These are phyloP conservation scores for Leptographium lundbergii DNA, from an alignment of 2,329 filamentous ascomycete species.

Conservation along the genomic window DNA sequence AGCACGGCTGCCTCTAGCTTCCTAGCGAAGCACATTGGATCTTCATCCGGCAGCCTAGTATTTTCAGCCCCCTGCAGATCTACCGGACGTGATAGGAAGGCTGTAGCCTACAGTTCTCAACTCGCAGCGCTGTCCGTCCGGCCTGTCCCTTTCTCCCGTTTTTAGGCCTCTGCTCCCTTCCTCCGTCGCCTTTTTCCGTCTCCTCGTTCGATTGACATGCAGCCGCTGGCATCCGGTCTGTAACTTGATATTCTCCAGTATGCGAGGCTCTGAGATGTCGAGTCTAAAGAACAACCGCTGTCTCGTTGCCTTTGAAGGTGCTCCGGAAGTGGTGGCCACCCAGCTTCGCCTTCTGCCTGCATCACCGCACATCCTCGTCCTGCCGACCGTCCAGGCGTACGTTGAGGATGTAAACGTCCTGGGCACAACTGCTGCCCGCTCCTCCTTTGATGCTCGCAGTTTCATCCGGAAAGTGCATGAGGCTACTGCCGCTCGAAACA, in stretches of 20 bases:
- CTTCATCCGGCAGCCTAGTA: no score
- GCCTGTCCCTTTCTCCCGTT: background rate
- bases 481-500: conserved; percentile 32
- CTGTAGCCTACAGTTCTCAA: no score
- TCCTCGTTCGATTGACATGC: background rate
- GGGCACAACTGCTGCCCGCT: conserved; percentile 10
- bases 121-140: no score
- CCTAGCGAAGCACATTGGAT: no score
- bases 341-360: conserved; percentile 47
- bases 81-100: no score
- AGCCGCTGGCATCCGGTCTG: conserved; percentile 8
- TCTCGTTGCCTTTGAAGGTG: conserved; percentile 49
- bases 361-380: conserved; percentile 43
- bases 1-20: no score
- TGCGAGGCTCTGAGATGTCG: conserved; percentile 25
- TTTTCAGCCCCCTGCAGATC: no score
- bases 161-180: background rate
- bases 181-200: background rate
- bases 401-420: conserved; percentile 20
- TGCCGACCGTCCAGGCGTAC: conserved; percentile 40
- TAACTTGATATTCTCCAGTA: background rate
- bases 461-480: conserved; percentile 38
- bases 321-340: conserved; percentile 38
- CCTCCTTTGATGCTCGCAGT: conserved; percentile 21
- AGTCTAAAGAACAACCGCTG: background rate